Evolutionary conservation across 2,329 filamentous ascomycete genomes (phyloP), one percentile per base, ranked within the genome.

Genomic region (Beauveria sp.): DNA sequence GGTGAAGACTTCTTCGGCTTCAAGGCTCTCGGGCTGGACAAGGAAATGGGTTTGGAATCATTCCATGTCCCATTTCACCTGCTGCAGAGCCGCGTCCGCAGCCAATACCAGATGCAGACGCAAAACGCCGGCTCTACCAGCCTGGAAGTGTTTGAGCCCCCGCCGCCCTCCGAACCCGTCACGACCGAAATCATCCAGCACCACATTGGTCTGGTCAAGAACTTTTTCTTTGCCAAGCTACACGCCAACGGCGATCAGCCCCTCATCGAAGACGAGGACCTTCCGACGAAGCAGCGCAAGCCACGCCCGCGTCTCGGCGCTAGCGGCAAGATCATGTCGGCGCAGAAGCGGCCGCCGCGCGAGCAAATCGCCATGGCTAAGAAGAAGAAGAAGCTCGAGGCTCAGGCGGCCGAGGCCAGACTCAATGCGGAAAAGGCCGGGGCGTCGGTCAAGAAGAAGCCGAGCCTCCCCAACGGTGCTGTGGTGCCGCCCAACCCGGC

Each of bases 1-100:
- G 93, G 92, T 63, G 94, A 99, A 78, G 94, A 99, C 76, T 99
- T 97, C 83, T 99, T 99, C 70, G 94, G 94, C 30, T 97, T 99
- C 83, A 92, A 92, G 71, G 92, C 96, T 63, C 84, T 99, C 51
- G 94, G 94, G 48, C 82, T 99, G 62, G 92, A 96, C 69, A 88
- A 87, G 67, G 94, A 99, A 71, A 89, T 97, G 71, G 92, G 92
- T 20, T 81, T 94, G 64, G 88, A 93, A 37, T 89, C 89, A 66
- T 84, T 97, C 63, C 92, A 90, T 58, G 94, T 99, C 41, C 94
- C 96, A 26, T 81, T 99, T 62, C 94, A 99, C 76, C 84, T 99
- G 22, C 84, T 99, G 30, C 94, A 97, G 71, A 92, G 91, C 66
- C 87, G 93, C 68, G 91, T 99, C 68, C 87, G 91, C 70, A 93